phyloP scores from a whole-genome alignment of 306 rosid species.

The Argentina anserina region DNA sequence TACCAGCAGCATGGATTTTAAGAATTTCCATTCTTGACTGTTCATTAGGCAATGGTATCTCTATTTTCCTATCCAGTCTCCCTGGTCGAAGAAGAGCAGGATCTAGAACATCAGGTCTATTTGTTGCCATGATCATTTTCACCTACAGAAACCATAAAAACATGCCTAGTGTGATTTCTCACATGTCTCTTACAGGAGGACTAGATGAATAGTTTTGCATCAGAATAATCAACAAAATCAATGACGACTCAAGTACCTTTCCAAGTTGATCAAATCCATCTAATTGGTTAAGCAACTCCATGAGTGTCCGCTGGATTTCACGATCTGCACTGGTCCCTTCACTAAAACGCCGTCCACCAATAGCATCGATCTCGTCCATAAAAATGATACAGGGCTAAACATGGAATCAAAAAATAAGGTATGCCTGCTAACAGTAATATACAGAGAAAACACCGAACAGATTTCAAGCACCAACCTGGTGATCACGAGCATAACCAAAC shows the following conservation, averaged over 20 bases:
- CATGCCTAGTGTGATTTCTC: not conserved
- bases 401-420: slow-evolving; percentile 16
- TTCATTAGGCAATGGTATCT: slow-evolving; percentile 95
- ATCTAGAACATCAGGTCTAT: slow-evolving; percentile 90
- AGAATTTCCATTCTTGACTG: slow-evolving; percentile 95
- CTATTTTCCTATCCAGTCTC: slow-evolving; percentile 88
- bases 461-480: slow-evolving; percentile 56
- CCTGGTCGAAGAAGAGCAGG: slow-evolving; percentile 99
- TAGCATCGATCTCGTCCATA: slow-evolving; percentile 99
- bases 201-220: not conserved
- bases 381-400: slow-evolving; percentile 94
- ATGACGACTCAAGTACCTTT: slow-evolving; percentile 53
- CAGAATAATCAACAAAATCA: not conserved
- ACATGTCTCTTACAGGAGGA: not conserved
- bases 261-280: slow-evolving; percentile 98
- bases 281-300: slow-evolving; percentile 95
- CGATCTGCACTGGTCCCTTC: slow-evolving; percentile 99
- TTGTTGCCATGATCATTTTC: slow-evolving; percentile 97
- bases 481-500: slow-evolving; percentile 99
- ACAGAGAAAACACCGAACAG: not conserved
- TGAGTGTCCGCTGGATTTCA: slow-evolving; percentile 91
- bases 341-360: slow-evolving; percentile 97
- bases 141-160: slow-evolving; percentile 46
- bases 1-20: slow-evolving; percentile 96
- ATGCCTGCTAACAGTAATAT: not conserved